These are phyloP conservation scores for Aphanomyces euteiches DNA, from an alignment of 352 stramenopile species.

Conservation along the genomic window DNA sequence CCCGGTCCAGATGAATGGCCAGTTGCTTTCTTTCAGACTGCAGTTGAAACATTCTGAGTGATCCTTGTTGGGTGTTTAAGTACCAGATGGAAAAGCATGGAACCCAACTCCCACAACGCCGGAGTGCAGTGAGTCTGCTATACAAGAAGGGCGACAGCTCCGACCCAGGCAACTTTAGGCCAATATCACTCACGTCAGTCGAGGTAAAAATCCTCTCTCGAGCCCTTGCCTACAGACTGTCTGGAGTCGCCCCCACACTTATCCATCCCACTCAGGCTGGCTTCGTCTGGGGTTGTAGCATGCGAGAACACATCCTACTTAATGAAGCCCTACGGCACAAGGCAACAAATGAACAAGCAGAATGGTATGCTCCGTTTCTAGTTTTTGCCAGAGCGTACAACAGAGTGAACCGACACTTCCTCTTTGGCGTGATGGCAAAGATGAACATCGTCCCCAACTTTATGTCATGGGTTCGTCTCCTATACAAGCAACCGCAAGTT, in stretches of 20 bases:
- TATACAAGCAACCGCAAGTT: neutral
- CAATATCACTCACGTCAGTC: conserved; percentile 36
- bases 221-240: neutral
- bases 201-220: conserved; percentile 34
- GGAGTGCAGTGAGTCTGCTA: conserved; percentile 31
- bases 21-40: no score
- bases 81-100: neutral
- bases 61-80: neutral
- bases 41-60: neutral
- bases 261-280: conserved; percentile 34
- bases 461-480: neutral
- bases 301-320: conserved; percentile 32
- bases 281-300: conserved; percentile 26
- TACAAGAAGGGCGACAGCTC: conserved; percentile 30
- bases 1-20: no score
- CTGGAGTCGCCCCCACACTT: neutral
- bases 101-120: conserved; percentile 25
- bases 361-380: conserved; percentile 31
- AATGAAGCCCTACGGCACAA: conserved; percentile 31
- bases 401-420: conserved; percentile 34
- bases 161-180: conserved; percentile 32
- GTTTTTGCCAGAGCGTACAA: conserved; percentile 37
- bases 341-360: conserved; percentile 2
- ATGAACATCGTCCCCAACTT: conserved; percentile 31
- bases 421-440: conserved; percentile 27